Evolutionary conservation across 129 eudicot genomes (phyloP), one percentile per base, ranked within the genome.

Genomic region (Arctium minus): DNA sequence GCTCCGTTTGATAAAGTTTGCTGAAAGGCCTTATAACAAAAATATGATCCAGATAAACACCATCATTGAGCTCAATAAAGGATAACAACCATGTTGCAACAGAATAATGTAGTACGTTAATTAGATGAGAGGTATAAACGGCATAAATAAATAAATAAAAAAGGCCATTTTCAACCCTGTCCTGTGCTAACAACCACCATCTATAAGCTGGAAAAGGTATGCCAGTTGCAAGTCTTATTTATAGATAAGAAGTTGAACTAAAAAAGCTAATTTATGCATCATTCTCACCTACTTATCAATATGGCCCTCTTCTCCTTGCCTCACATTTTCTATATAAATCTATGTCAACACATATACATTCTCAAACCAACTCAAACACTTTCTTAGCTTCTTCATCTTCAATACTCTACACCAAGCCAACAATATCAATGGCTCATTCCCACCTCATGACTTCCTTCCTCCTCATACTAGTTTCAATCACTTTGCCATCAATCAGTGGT

Each of bases 361-460:
- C 74, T 18, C 67, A 76, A 44, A 76, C 62, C 27, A 69, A 69
- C 71, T 11, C 35, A 48, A 82, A 67, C 13, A 18, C 30, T 29
- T 48, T 44, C 31, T 60, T 7, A 9, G n/a, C 30, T 29, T 78
- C 74, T 67, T 78, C 3, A 22, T 32, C 5, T 33, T 77, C 9
- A 44, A 44, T 44, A 1, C 12, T 8, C 12, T 44, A 44, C 13
- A 44, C 1, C 50, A 11, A 7, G 50, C 50, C 12, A 33, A 33
- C 73, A 73, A 62, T 73, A 42, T 30, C 80, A 82, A 76, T 70
- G 82, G 86, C 86, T 18, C 72, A 8, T 70, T 50, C 50, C 62
- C 30, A 70, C 39, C 44, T 77, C 31, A 46, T 33, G 36, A 33
- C 30, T 44, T 83, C 35, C 17, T 69, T 77, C 10, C 44, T 83